Evolutionary conservation across 352 stramenopile species (phyloP), one percentile per base, ranked within the genome.

Genomic region (Phytophthora meadii): DNA sequence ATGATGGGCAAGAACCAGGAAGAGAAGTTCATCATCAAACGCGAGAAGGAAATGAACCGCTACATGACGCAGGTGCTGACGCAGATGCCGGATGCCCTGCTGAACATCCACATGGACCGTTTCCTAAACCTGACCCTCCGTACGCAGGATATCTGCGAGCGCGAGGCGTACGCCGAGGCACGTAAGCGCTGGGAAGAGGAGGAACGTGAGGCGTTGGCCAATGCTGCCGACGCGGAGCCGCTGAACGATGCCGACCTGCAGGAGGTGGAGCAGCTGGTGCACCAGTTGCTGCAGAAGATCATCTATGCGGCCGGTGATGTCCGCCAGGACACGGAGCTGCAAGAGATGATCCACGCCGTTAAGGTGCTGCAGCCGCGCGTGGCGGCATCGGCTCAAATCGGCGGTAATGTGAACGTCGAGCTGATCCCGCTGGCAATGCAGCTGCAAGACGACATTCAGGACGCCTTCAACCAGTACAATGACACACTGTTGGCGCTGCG

Each of bases 391-490:
- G 83, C 87, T 9, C 87, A 96, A 72, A 96, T 96, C 42, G 88
- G 88, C 56, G 85, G 76, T 22, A 91, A 94, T 41, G 88, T 95
- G 44, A 95, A 96, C 73, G 82, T 96, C 39, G 88, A 96, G 72
- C 76, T 96, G 15, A 88, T 96, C 46, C 88, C 87, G 37, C 69
- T 96, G 51, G 88, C 87, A 32, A 94, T 96, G 88, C 88, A 96
- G 71, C 77, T 96, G 50, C 88, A 96, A 61, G 88, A 96, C 68
- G 87, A 96, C 69, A 96, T 96, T 65, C 84, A 94, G 63, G 87
- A 96, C 42, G 88, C 88, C 44, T 94, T 96, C 73, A 95, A 90
- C 76, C 88, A 96, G 84, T 96, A 96, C 83, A 91, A 95, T 76
- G 88, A 96, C 72, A 94, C 88, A 66, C 53, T 96, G 44, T 58